Base-by-base conservation (phyloP, 768 basidiomycete genomes). In the Tephrocybe sp. region DNA sequence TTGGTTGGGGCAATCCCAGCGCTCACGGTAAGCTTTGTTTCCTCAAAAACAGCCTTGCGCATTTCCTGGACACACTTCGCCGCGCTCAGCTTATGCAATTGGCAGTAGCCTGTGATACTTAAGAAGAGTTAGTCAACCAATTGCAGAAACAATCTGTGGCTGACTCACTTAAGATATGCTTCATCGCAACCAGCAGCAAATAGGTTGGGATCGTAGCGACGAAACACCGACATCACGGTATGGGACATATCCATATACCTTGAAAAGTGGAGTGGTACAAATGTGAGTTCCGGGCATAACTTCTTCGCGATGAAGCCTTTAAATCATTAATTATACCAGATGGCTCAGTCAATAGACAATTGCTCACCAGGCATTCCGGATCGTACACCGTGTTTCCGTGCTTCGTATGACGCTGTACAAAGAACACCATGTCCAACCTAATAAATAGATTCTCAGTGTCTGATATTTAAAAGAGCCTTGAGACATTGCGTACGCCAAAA, bases 1-100 rank as follows among this genome's bases (percentile, higher is more conserved):
- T 89, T 90, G 69, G 95, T 98, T 1, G 96, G 90, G 0, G 96
- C 94, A 51, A 98, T 93, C 2, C 97, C 97, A 25, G 94, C 95
- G 58, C 91, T 94, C 46, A 90, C 93, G 2, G 97, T 98, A 44
- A 98, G 65, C 47, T 81, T 80, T 2, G 95, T 98, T 68, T 89
- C 89, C 15, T 74, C 73, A 48, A 85, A 76, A 2, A 98, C 90
- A 36, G 74, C 74, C 21, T 75, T 75, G 20, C 97, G 76, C 72
- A 99, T 88, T 55, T 88, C 77, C 45, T 78, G 69, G 11, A 96
- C 90, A 60, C 93, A 95, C 39, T 85, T 84, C 25, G 83, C 84
- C 0, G 87, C 78, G 2, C 77, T 76, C 45, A 93, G 59, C 9
- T 73, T 61, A 66, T 90, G 80, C 39, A 80, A 75, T n/a, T 72